Evolutionary conservation across 148 eudicot genomes (phyloP), one percentile per base, ranked within the genome.

Genomic region (Rhododendron kiyosumense): DNA sequence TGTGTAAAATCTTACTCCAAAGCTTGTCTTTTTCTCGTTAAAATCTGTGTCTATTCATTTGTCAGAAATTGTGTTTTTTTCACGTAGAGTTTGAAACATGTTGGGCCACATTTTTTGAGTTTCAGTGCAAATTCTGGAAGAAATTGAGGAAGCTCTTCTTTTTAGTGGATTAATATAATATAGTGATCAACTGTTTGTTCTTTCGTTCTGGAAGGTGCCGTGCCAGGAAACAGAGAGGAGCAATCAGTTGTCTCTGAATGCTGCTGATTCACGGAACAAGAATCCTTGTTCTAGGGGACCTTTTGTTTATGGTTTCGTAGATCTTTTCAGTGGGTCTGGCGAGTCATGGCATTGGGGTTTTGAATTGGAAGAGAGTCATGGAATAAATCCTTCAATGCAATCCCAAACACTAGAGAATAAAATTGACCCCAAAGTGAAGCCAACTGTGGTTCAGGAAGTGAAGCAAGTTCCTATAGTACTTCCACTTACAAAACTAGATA

Each of bases 251-350:
- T 84, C 91, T 69, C 78, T 86, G 49, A 82, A 88, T 83, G 89
- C 84, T 46, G 84, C 88, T 52, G 89, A 84, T 82, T 88, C 90
- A 20, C 84, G 89, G 77, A 88, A 90, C 81, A 89, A 82, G 82
- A 82, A 79, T 82, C 69, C 83, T 88, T 81, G 90, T 88, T 86
- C 87, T 76, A 85, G 83, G 78, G 94, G 93, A 82, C 91, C 91
- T 78, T 94, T 94, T 90, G 95, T 94, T 67, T 94, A 88, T 91
- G 95, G 94, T 67, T 93, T 93, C 83, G 77, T 93, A 85, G 98
- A 97, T 92, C 98, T 97, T 87, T 97, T 97, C 83, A 88, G 95
- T 89, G 98, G 97, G 76, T 93, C 90, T 87, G 98, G 95, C 80
- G 95, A 97, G 89, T 91, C 96, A 83, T 95, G 95, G 98, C 92